Percentiles rank a stretch among this genome's conserved stretches.
phyloP scores from a whole-genome alignment of 371 early-diverging fungal species.

The Lichtheimia ramosa region DNA sequence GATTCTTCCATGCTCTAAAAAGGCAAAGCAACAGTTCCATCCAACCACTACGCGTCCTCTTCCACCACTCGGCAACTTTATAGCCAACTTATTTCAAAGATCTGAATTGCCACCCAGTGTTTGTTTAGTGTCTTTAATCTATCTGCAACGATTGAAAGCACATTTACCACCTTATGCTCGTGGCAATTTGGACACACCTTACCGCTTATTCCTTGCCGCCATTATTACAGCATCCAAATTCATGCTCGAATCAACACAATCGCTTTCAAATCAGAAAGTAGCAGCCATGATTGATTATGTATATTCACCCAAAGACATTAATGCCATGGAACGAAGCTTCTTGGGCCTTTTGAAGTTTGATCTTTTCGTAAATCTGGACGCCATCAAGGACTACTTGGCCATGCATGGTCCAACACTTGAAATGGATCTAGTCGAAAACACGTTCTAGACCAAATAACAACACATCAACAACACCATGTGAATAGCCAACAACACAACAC shows the following conservation, averaged over 20 bases:
- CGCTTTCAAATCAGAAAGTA: slow-evolving; percentile 60
- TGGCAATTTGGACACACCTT: slow-evolving; percentile 76
- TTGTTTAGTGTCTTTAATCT: slow-evolving; percentile 68
- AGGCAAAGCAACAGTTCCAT: slow-evolving; percentile 9
- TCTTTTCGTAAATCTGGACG: slow-evolving; percentile 44
- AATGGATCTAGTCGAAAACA: slow-evolving; percentile 46
- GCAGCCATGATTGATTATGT: slow-evolving; percentile 65
- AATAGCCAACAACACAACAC: background rate
- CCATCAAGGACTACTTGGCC: slow-evolving; percentile 44
- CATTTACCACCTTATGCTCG: slow-evolving; percentile 64
- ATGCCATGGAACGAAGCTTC: slow-evolving; percentile 52
- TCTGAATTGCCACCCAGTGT: slow-evolving; percentile 45
- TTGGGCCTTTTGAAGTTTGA: slow-evolving; percentile 48
- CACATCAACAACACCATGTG: slow-evolving; percentile 3
- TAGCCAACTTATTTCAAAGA: slow-evolving; percentile 38
- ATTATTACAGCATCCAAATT: slow-evolving; percentile 71
- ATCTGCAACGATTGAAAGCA: slow-evolving; percentile 71
- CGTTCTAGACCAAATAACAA: slow-evolving; percentile 17
- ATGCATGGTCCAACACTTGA: slow-evolving; percentile 45
- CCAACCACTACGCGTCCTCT: slow-evolving; percentile 14
- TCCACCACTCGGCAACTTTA: slow-evolving; percentile 44
- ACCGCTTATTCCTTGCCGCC: slow-evolving; percentile 73
- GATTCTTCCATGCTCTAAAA: slow-evolving; percentile 37
- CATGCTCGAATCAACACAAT: slow-evolving; percentile 58
- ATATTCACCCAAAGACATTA: slow-evolving; percentile 64